phyloP scores from a whole-genome alignment of 352 stramenopile genomes.

The Globisporangium mamillatum region DNA sequence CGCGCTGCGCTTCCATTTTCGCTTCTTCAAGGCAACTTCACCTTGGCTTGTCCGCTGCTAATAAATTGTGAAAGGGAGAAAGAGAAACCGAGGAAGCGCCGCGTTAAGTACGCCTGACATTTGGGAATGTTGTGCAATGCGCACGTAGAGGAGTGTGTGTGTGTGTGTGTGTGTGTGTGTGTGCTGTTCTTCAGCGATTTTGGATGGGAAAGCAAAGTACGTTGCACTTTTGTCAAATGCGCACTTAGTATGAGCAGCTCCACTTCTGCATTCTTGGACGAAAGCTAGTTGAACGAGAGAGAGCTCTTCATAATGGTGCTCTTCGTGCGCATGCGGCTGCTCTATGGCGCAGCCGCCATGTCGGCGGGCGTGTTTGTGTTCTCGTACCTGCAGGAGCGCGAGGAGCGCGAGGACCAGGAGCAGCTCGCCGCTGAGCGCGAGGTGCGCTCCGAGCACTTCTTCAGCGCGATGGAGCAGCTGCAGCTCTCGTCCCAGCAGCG shows the following conservation, averaged over 20 bases:
- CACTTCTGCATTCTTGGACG: background rate
- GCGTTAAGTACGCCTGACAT: background rate
- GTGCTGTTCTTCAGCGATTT: no score
- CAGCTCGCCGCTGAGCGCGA: conserved; percentile 44
- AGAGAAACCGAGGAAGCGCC: background rate
- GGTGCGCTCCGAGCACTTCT: conserved; percentile 58
- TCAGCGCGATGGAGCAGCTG: conserved; percentile 61
- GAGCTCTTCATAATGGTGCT: conserved; percentile 20
- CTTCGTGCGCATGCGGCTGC: conserved; percentile 45
- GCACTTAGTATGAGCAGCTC: background rate
- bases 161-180: no score
- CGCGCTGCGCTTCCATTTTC: conserved; percentile 2
- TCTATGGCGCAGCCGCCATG: conserved; percentile 82
- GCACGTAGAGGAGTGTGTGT: no score
- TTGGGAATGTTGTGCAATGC: background rate
- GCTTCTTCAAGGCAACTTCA: background rate
- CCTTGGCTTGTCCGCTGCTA: background rate
- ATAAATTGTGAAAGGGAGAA: background rate
- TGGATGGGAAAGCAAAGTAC: background rate
- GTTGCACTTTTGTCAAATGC: background rate
- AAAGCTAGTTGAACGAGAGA: background rate
- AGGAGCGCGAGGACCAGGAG: conserved; percentile 68
- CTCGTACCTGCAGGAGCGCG: conserved; percentile 75
- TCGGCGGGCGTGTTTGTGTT: conserved; percentile 74
- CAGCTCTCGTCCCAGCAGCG: conserved; percentile 53